Evolutionary conservation across 148 eudicot species (phyloP).

Genomic region (Fagopyrum esculentum): DNA sequence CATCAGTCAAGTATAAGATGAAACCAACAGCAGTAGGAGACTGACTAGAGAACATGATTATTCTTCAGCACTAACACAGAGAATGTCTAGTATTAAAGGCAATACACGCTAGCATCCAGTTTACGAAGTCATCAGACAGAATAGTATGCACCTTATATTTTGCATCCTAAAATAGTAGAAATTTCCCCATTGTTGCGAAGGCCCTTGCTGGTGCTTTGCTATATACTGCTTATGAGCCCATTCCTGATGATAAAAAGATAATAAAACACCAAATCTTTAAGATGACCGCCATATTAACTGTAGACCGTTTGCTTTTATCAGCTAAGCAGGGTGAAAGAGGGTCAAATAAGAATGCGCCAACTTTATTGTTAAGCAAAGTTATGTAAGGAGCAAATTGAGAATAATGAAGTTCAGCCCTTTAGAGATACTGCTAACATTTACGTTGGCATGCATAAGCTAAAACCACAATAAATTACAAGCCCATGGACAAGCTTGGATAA

Average conservation of each 20-base stretch:
- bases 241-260: conserved; percentile 35
- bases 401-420: neutral
- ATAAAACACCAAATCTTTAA: neutral
- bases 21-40: neutral
- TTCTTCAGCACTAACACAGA: neutral
- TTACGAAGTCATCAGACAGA: neutral
- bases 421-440: neutral
- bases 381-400: neutral
- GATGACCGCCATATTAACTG: neutral
- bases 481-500: neutral
- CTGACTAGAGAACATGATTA: neutral
- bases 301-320: neutral
- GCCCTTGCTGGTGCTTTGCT: conserved; percentile 90
- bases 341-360: neutral
- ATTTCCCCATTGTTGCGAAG: conserved; percentile 99
- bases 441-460: neutral
- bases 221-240: conserved; percentile 98
- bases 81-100: neutral
- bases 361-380: neutral
- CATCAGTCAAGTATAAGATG: too few relatives aligned
- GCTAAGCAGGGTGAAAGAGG: neutral
- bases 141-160: conserved; percentile 53
- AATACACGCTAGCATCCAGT: neutral
- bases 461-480: neutral
- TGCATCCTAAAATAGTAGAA: conserved; percentile 97